phyloP scores from a whole-genome alignment of 495 filamentous ascomycete genomes.

The Lasiosphaeriaceae sp. region DNA sequence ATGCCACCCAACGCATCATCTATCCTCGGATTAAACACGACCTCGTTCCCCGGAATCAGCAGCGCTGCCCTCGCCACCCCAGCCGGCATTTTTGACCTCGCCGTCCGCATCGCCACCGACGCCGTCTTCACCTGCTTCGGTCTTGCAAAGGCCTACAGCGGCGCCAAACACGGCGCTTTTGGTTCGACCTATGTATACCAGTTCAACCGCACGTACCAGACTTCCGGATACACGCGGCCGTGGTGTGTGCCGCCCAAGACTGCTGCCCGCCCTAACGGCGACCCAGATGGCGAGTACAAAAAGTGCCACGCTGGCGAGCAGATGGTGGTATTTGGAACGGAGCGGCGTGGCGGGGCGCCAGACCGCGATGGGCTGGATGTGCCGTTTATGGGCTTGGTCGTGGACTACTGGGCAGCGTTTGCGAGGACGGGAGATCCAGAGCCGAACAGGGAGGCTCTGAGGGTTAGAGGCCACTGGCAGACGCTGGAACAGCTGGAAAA shows the following conservation, averaged over 20 bases:
- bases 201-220: slow-evolving; percentile 46
- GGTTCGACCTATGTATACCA: slow-evolving; percentile 30
- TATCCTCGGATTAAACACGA: slow-evolving; percentile 16
- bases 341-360: slow-evolving; percentile 19
- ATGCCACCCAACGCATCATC: slow-evolving; percentile 18
- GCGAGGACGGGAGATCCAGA: slow-evolving; percentile 26
- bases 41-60: slow-evolving; percentile 23
- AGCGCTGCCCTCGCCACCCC: background rate
- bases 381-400: slow-evolving; percentile 21
- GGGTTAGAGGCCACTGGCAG: slow-evolving; percentile 14
- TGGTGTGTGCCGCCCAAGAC: slow-evolving; percentile 34
- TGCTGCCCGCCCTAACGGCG: slow-evolving; percentile 26
- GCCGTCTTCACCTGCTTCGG: slow-evolving; percentile 35
- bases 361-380: slow-evolving; percentile 26
- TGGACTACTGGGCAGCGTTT: slow-evolving; percentile 28
- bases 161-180: slow-evolving; percentile 26
- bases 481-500: slow-evolving; percentile 20
- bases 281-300: slow-evolving; percentile 37
- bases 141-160: slow-evolving; percentile 34
- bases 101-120: slow-evolving; percentile 32
- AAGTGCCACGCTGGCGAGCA: slow-evolving; percentile 51
- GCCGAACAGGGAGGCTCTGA: slow-evolving; percentile 13
- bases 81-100: slow-evolving; percentile 16
- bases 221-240: slow-evolving; percentile 33
- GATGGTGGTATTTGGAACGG: slow-evolving; percentile 35